phyloP scores from a whole-genome alignment of 306 rosid genomes.

The Lathyrus sativus region DNA sequence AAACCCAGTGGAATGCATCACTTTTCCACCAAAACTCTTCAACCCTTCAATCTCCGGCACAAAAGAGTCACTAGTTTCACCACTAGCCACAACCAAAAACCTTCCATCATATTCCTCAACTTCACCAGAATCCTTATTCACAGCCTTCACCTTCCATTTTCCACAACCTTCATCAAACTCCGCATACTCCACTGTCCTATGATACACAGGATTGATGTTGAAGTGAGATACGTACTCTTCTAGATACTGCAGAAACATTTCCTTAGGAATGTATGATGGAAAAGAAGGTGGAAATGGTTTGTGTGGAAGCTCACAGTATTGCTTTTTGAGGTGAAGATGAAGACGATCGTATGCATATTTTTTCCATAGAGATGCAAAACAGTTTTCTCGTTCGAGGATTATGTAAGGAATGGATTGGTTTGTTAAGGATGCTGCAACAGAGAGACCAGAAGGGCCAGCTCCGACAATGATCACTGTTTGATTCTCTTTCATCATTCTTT shows the following conservation, averaged over 20 bases:
- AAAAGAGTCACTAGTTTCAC: conserved; percentile 55
- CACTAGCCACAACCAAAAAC: conserved; percentile 71
- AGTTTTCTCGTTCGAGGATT: conserved; percentile 65
- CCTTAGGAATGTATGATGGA: conserved; percentile 53
- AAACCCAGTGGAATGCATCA: conserved; percentile 61
- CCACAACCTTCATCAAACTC: conserved; percentile 21
- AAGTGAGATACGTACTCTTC: conserved; percentile 63
- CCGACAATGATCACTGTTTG: conserved; percentile 59
- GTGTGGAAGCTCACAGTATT: conserved; percentile 62
- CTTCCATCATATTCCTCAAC: conserved; percentile 48
- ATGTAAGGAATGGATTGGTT: conserved; percentile 46
- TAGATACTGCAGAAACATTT: conserved; percentile 48
- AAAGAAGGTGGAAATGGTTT: conserved; percentile 49
- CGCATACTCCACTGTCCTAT: conserved; percentile 49
- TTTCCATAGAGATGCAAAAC: conserved; percentile 65
- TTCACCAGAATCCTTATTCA: conserved; percentile 17
- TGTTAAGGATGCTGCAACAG: conserved; percentile 53
- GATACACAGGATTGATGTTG: conserved; percentile 50
- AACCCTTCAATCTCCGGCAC: conserved; percentile 58
- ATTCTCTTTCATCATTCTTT: conserved; percentile 34
- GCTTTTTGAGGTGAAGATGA: conserved; percentile 65
- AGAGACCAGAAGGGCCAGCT: conserved; percentile 73
- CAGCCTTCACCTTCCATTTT: conserved; percentile 57
- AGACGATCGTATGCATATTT: conserved; percentile 79
- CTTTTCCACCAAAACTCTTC: conserved; percentile 47